Evolutionary conservation across 2,329 filamentous ascomycete genomes (phyloP), one percentile per base, ranked within the genome.

Genomic region (Claviceps sp.): DNA sequence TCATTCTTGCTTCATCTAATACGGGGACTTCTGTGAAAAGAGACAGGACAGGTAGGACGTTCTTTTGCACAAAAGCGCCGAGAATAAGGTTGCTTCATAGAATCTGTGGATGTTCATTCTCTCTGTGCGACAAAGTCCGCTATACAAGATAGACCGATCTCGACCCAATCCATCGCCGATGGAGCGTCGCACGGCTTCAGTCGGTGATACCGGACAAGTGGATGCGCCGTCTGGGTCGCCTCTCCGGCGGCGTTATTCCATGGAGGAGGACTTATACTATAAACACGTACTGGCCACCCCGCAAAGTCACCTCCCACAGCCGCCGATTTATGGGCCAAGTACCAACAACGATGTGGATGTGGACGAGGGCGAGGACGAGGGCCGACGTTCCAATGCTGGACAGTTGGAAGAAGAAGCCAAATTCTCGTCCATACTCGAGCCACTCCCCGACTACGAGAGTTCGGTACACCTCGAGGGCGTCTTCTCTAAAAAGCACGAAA

Each of bases 401-500:
- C 55, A 56, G 51, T 52, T 50, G 38, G 46, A 52, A 49, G 47
- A 52, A 49, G 64, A 71, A 55, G 65, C 67, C 50, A 61, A 66
- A 39, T 76, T 80, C 56, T 59, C 63, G 56, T 59, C 63, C 34
- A 65, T 23, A 13, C 36, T n/a, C 37, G 56, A 57, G 23, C 47
- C 49, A 14, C 48, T 81, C 38, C 79, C 80, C n/a, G 58, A 63
- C 23, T 83, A 83, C 61, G 75, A 76, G 47, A 79, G 72, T 58
- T 74, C 71, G 59, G 72, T 83, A 51, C 68, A 71, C 51, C 64
- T 79, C 47, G 75, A 80, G 60, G 76, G 72, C 26, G 69, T 82
- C 5, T 82, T 83, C 59, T 68, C 73, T 57, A 75, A 76, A 61
- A 85, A 85, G 67, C 77, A 80, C 68, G 83, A 87, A 64, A 74